Percentiles rank a stretch among this genome's conserved stretches.
phyloP scores from a whole-genome alignment of 139 green algal species.

The Prasinococcaceae sp. region DNA sequence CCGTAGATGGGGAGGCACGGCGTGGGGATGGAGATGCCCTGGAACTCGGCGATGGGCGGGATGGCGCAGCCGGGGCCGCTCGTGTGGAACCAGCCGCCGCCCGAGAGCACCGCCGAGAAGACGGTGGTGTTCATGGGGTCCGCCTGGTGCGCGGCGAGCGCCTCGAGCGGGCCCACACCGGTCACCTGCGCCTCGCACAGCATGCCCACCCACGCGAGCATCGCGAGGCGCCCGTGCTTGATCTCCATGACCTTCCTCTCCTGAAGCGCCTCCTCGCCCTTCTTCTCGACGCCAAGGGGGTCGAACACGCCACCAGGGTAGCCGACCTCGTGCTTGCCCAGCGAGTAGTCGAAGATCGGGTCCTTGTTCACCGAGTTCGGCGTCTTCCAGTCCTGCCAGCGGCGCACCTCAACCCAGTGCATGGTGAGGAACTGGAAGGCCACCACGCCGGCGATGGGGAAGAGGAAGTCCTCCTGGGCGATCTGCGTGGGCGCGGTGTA shows the following conservation, averaged over 20 bases:
- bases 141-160: constrained; percentile 11
- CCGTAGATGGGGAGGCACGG: no score
- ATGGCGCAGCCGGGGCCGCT: no score
- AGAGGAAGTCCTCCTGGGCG: constrained; percentile 53
- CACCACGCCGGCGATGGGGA: constrained; percentile 49
- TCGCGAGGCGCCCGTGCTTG: constrained; percentile 40
- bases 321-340: constrained; percentile 31
- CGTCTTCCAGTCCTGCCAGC: constrained; percentile 62
- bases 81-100: no score
- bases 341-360: constrained; percentile 39
- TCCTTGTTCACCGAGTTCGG: constrained; percentile 57
- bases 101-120: no score
- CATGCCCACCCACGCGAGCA: constrained; percentile 36
- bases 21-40: no score
- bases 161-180: constrained; percentile 14
- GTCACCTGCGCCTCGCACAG: constrained; percentile 29
- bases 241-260: constrained; percentile 17
- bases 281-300: constrained; percentile 27
- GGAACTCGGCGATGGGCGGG: no score
- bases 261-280: constrained; percentile 1
- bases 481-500: constrained; percentile 28
- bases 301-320: constrained; percentile 56
- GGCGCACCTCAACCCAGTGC: constrained; percentile 57
- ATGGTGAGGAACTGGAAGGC: constrained; percentile 71
- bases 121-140: constrained; percentile 6